Percentiles rank a stretch among this genome's conserved stretches.
Conservation (phyloP, 176 grass and related monocot species). For the Eremochloa ophiuroides region DNA sequence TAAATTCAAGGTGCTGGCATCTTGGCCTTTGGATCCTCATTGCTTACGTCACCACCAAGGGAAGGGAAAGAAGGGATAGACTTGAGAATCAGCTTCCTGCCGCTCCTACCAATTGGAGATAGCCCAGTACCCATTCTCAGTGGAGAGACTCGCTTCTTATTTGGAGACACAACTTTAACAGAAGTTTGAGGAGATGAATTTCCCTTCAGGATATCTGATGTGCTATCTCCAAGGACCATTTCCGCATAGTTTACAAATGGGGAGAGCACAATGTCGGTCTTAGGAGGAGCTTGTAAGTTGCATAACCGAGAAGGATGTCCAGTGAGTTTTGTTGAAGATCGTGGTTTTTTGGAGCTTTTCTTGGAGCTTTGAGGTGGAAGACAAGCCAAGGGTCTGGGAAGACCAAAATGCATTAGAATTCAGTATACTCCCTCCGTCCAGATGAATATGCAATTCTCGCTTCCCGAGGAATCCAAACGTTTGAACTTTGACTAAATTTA, state of each 20-base stretch:
- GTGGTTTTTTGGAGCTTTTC: conserved; percentile 31
- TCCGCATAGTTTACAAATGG: conserved; percentile 38
- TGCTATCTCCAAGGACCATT: conserved; percentile 7
- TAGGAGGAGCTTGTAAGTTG: conserved; percentile 25
- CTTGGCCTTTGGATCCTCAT: conserved; percentile 18
- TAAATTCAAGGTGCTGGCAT: conserved; percentile 37
- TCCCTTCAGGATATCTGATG: conserved; percentile 29
- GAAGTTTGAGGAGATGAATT: conserved; percentile 35
- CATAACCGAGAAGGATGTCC: conserved; percentile 35
- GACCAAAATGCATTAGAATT: not conserved
- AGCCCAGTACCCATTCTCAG: conserved; percentile 38
- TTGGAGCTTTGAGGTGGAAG: conserved; percentile 37
- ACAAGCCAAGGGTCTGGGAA: conserved; percentile 31
- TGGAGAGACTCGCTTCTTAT: conserved; percentile 57
- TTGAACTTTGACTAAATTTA: too few relatives aligned
- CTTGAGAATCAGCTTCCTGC: conserved; percentile 51
- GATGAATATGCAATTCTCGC: too few relatives aligned
- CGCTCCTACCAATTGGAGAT: conserved; percentile 56
- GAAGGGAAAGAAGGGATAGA: conserved; percentile 68
- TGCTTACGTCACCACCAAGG: conserved; percentile 32
- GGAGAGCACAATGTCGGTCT: conserved; percentile 29
- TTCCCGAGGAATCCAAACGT: too few relatives aligned
- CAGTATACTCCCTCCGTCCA: conserved; percentile 25
- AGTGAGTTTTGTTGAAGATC: conserved; percentile 20
- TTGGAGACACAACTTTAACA: conserved; percentile 50